Evolutionary conservation across 257 asterid species (phyloP), one percentile per base, ranked within the genome.

Genomic region (Voacanga thouarsii): DNA sequence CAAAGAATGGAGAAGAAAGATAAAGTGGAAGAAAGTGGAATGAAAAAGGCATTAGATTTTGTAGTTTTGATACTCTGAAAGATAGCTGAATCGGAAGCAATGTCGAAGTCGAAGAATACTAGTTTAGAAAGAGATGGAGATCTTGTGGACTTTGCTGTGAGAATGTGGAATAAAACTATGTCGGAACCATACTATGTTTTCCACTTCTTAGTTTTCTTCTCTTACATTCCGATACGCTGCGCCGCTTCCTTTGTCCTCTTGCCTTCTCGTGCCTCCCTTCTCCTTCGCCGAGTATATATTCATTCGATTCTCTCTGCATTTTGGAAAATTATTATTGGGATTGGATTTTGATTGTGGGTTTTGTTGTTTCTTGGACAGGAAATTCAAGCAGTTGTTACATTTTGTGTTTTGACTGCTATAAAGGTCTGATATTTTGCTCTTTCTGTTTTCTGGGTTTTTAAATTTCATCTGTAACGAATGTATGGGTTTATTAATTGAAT

Each of bases 141-240:
- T 66, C 51, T 50, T 28, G 37, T 75, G 3, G 80, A 66, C 43
- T 75, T 87, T 81, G 83, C 80, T 45, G 26, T 82, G 71, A 81
- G 81, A 83, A 87, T 86, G 85, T 80, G 87, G 87, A 85, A 84
- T 83, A 88, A 86, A 61, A 80, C 87, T 81, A 79, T 87, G 79
- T 88, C 96, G 12, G 97, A 95, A 80, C 97, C 97, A 15, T 91
- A 89, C 71, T 95, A 85, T 82, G 75, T 92, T 69, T 87, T 92
- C 79, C 97, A 95, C 81, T 74, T 86, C 44, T 80, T 95, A 3
- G 78, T 83, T 15, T 90, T 93, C 87, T 96, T 96, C 89, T 87
- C 94, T 70, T 93, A 93, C 93, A 87, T 96, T 63, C 97, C 97
- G 0, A 41, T 92, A 41, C 97, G 97, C 33, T 85, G 83, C 80